Base-by-base conservation (phyloP, 2,329 filamentous ascomycete genomes). In the Aspergillus oerlinghausenensis region DNA sequence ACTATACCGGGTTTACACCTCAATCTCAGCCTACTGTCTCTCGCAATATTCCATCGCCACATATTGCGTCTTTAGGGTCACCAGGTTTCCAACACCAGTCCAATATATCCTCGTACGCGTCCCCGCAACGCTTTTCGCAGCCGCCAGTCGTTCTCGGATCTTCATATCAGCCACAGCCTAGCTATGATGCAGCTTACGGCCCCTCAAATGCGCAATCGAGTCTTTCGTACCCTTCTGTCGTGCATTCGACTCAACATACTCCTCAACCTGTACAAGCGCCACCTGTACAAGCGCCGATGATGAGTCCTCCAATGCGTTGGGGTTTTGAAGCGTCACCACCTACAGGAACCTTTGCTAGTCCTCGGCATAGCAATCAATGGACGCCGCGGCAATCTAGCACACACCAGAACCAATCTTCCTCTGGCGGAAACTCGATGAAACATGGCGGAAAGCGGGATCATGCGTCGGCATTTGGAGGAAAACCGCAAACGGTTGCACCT, bases 241-340 rank as follows among this genome's bases (percentile, higher is more conserved):
- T 64, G 8, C 59, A 63, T 17, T 49, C 60, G 21, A 63, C 64
- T 26, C 68, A 67, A 19, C 69, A 65, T 61, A 54, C 54, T 10
- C 56, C 64, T 3, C 63, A 59, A 10, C 52, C 65, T 19, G 58
- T 55, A 29, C 65, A 70, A 58, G 61, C 75, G 57, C 70, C 79
- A 10, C 52, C 65, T 19, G 58, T 55, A 29, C 65, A 70, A 58
- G 61, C 75, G 57, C 70, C 79, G 67, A 73, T 79, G 63, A 82
- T 80, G 82, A 83, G 79, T 0, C 80, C 80, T 35, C 80, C 80
- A 2, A 80, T 84, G 60, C 77, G 77, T 55, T 82, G 83, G 75
- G 80, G 80, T 3, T 82, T 82, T 70, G 81, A 83, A 50, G 73
- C 72, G 52, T 75, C 81, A 56, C 73, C 77, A 50, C 73, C 79